Percentiles rank a stretch among this genome's conserved stretches.
phyloP scores from a whole-genome alignment of 1,284 basidiomycete genomes.

The Vanrija pseudolonga region DNA sequence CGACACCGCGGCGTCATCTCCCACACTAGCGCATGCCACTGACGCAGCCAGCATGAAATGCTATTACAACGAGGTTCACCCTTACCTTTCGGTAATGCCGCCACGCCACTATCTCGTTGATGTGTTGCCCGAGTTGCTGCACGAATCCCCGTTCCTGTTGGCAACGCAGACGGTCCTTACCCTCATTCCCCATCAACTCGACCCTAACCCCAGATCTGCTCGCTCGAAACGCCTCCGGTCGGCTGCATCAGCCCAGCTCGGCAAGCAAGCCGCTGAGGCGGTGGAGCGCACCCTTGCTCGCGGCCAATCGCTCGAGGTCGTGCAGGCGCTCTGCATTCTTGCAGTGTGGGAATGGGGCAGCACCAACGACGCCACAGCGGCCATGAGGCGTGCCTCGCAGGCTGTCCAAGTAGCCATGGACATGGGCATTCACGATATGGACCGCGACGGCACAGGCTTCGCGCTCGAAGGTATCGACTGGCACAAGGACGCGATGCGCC shows the following conservation, averaged over 20 bases:
- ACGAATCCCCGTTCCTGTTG: constrained; percentile 46
- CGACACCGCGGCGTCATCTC: no score
- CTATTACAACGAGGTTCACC: constrained; percentile 49
- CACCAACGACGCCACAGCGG: constrained; percentile 31
- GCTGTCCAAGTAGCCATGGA: constrained; percentile 44
- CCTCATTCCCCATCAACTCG: constrained; percentile 42
- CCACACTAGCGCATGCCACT: background rate
- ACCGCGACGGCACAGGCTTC: constrained; percentile 17
- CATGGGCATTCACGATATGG: constrained; percentile 44
- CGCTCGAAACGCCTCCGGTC: constrained; percentile 39
- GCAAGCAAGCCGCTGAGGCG: constrained; percentile 19
- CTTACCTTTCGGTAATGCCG: constrained; percentile 47
- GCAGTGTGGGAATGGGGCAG: constrained; percentile 48
- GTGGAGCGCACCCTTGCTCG: constrained; percentile 15
- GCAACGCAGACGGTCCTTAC: constrained; percentile 46
- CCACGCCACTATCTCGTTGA: constrained; percentile 34
- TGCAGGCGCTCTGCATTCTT: constrained; percentile 44
- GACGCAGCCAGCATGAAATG: constrained; percentile 30
- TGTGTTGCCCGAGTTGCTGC: constrained; percentile 30
- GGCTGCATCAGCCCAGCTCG: constrained; percentile 27
- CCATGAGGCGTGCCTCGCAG: constrained; percentile 27
- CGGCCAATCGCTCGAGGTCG: constrained; percentile 32
- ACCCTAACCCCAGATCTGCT: constrained; percentile 37
- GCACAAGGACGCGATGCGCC: constrained; percentile 41
- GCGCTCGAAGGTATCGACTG: constrained; percentile 45